phyloP scores from a whole-genome alignment of 345 rosid species.

The Corymbia maculata region DNA sequence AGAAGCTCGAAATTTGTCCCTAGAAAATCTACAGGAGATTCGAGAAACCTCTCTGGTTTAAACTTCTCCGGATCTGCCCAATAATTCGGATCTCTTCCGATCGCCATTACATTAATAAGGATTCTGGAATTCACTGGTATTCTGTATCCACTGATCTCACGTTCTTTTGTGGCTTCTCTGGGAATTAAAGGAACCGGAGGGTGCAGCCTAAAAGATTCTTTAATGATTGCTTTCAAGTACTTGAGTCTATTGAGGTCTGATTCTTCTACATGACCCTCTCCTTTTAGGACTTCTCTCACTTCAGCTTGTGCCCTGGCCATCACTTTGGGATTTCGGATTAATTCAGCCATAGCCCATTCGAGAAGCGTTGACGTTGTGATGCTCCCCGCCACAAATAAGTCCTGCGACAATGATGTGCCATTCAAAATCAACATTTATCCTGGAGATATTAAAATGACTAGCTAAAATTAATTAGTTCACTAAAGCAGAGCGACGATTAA shows the following conservation, averaged over 20 bases:
- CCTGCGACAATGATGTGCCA: not conserved
- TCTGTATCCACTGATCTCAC: constrained; percentile 9
- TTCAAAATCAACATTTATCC: not conserved
- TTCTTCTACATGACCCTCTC: not conserved
- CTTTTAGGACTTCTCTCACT: not conserved
- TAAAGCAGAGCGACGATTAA: too few relatives aligned
- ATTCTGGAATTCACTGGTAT: constrained; percentile 1
- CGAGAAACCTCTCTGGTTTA: constrained; percentile 2
- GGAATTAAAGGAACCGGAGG: constrained; percentile 14
- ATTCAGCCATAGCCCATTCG: constrained; percentile 19
- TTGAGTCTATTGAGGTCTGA: not conserved
- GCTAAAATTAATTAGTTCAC: not conserved
- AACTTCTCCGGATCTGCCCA: constrained; percentile 8
- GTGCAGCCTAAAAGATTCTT: constrained; percentile 19
- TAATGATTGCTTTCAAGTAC: constrained; percentile 8
- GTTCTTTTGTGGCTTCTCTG: constrained; percentile 3
- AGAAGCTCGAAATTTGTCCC: constrained; percentile 2
- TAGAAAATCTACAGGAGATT: not conserved
- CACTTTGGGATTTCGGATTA: constrained; percentile 3
- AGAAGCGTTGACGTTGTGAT: not conserved
- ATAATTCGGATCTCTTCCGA: constrained; percentile 2
- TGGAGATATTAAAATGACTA: not conserved
- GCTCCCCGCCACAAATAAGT: constrained; percentile 2
- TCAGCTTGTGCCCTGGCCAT: constrained; percentile 16
- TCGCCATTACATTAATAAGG: not conserved